Conservation (phyloP, 2,329 filamentous ascomycete genomes). For the Penicillium sp. region DNA sequence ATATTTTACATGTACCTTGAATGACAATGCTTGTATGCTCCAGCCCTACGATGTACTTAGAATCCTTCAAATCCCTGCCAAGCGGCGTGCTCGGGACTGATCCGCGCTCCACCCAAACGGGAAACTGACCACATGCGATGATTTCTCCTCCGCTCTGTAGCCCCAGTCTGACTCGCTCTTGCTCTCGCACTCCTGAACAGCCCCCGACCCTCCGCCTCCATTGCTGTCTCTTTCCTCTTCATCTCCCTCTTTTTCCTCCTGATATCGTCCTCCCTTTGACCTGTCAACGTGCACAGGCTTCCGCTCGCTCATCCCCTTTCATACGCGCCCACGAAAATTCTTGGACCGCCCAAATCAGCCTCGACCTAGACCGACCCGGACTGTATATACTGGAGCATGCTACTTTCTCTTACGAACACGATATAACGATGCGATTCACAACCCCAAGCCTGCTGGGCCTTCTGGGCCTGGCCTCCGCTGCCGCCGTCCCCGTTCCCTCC, state of each 20-base stretch:
- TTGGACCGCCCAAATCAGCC: neutral
- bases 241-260: neutral
- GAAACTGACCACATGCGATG: constrained; percentile 21
- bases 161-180: no score
- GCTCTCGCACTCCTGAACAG: neutral
- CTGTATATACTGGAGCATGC: constrained; percentile 8
- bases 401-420: neutral
- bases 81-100: constrained; percentile 5
- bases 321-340: constrained; percentile 3
- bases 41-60: no score
- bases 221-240: neutral
- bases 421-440: constrained; percentile 26
- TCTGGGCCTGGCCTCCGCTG: constrained; percentile 22
- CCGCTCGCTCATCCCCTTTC: constrained; percentile 1
- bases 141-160: constrained; percentile 1
- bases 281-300: neutral
- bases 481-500: constrained; percentile 5
- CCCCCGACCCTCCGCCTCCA: neutral
- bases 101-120: constrained; percentile 7
- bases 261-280: neutral
- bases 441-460: constrained; percentile 20
- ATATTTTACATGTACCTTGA: no score
- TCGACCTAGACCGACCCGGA: neutral
- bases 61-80: no score
- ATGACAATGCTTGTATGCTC: no score